These are phyloP conservation scores for Lipomyces starkeyi DNA, from an alignment of 805 yeast species.

Conservation along the genomic window DNA sequence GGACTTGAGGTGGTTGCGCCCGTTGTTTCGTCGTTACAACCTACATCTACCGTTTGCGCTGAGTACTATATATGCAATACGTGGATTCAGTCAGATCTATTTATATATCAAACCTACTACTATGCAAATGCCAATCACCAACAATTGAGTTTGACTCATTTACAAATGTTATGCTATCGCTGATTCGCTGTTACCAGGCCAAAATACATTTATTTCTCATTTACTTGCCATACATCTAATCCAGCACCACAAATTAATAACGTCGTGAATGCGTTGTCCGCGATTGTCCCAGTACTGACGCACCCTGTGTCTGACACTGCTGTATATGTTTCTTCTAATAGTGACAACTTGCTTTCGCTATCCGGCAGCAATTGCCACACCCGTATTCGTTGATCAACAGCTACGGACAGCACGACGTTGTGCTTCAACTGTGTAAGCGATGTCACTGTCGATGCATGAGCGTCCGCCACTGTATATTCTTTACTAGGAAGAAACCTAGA, in stretches of 20 bases:
- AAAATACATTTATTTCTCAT: neutral
- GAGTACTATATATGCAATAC: too few relatives aligned
- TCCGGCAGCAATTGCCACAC: conserved; percentile 59
- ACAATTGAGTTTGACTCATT: too few relatives aligned
- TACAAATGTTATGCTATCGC: too few relatives aligned
- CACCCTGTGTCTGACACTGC: conserved; percentile 93
- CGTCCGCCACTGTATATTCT: conserved; percentile 49
- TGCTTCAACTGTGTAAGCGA: conserved; percentile 53
- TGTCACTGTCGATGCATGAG: conserved; percentile 89
- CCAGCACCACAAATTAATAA: conserved; percentile 83
- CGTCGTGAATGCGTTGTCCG: conserved; percentile 42
- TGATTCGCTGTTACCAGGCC: too few relatives aligned
- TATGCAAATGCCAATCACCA: too few relatives aligned
- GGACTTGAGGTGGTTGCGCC: too few relatives aligned
- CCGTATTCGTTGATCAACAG: conserved; percentile 83
- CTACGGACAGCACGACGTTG: conserved; percentile 56
- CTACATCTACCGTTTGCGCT: too few relatives aligned
- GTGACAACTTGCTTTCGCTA: conserved; percentile 40
- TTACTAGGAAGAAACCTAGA: conserved; percentile 36
- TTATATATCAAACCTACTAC: too few relatives aligned
- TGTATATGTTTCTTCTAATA: conserved; percentile 60
- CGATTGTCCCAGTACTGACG: conserved; percentile 50
- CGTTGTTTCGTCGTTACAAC: too few relatives aligned
- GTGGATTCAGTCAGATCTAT: too few relatives aligned
- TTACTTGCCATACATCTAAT: conserved; percentile 49